Base-by-base conservation (phyloP, 768 basidiomycete species). In the Cubamyces sp. region DNA sequence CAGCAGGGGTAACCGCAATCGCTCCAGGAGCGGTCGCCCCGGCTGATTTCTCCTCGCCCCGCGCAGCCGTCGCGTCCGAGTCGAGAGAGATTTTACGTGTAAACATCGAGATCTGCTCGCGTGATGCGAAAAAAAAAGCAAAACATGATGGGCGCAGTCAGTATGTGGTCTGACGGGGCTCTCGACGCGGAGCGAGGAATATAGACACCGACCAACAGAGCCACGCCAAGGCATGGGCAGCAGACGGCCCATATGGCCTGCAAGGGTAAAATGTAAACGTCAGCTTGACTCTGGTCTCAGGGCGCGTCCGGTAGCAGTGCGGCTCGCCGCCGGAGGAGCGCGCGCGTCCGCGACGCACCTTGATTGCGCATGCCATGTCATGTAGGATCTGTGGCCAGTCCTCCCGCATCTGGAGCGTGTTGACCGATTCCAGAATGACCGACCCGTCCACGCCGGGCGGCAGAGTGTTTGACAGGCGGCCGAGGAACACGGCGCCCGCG, bases 171-270 rank as follows among this genome's bases (percentile, higher is more conserved):
- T 26, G 42, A 37, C 21, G n/a, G 42, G 40, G 21, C 14, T 21
- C n/a, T 51, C n/a, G 40, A 46, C 25, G 41, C 43, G 34, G 28
- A 43, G 47, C 26, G 48, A 34, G 11, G 34, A 48, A 34, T 47
- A 66, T 57, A 63, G 60, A 57, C 37, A 76, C 79, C 70, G 70
- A 90, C 87, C 73, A 90, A 68, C 68, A 85, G 80, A 40, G 90
- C 87, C 56, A 85, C 68, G 30, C 85, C 87, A 53, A 92, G 73
- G 70, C 86, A 84, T 21, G 91, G 90, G 42, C 84, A 76, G 72
- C 89, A 92, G 37, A 88, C 81, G 16, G 82, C 82, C 91, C 91
- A 92, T 60, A 92, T 81, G 57, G 80, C 82, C 90, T 91, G 61
- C 43, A 39, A 25, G 52, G 39, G 45, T 23, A 50, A 57, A 52